These are phyloP conservation scores for Paracorniculantispora psalliotae DNA, from an alignment of 2,329 filamentous ascomycete genomes.

Conservation along the genomic window DNA sequence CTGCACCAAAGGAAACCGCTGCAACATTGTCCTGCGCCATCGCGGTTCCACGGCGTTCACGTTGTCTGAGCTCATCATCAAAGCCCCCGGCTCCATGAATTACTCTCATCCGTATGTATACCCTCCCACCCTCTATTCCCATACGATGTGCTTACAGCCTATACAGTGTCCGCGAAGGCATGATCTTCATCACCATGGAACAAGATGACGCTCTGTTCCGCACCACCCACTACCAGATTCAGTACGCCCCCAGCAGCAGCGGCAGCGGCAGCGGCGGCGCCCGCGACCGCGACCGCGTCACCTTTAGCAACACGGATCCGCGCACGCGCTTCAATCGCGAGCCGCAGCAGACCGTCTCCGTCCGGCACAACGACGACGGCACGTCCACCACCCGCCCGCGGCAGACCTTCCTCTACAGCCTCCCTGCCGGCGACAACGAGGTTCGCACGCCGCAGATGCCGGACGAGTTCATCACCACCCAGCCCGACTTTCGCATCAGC, in stretches of 20 bases:
- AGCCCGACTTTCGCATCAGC: slow-evolving; percentile 49
- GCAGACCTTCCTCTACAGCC: slow-evolving; percentile 39
- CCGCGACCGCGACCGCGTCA: neutral
- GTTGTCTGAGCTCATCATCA: slow-evolving; percentile 81
- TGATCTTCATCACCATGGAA: slow-evolving; percentile 87
- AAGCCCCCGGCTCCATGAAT: slow-evolving; percentile 66
- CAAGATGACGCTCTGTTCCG: slow-evolving; percentile 68
- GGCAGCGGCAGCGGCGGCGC: neutral
- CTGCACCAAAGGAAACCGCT: slow-evolving; percentile 80
- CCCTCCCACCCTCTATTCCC: neutral
- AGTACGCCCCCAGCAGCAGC: slow-evolving; percentile 42
- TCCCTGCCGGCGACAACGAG: slow-evolving; percentile 40
- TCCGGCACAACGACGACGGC: slow-evolving; percentile 49
- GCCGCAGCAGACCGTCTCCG: slow-evolving; percentile 40
- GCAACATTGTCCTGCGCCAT: slow-evolving; percentile 82
- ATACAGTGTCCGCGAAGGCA: slow-evolving; percentile 75
- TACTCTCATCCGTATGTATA: slow-evolving; percentile 78
- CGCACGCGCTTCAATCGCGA: slow-evolving; percentile 13
- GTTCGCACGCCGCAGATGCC: slow-evolving; percentile 51
- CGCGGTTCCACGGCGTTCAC: slow-evolving; percentile 76
- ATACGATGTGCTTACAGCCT: slow-evolving; percentile 15
- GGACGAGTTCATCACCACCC: slow-evolving; percentile 44
- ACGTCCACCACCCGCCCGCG: slow-evolving; percentile 43
- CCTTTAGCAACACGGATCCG: neutral
- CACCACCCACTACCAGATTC: slow-evolving; percentile 71